Evolutionary conservation across 495 filamentous ascomycete genomes (phyloP).

Genomic region (Penicillium herquei): DNA sequence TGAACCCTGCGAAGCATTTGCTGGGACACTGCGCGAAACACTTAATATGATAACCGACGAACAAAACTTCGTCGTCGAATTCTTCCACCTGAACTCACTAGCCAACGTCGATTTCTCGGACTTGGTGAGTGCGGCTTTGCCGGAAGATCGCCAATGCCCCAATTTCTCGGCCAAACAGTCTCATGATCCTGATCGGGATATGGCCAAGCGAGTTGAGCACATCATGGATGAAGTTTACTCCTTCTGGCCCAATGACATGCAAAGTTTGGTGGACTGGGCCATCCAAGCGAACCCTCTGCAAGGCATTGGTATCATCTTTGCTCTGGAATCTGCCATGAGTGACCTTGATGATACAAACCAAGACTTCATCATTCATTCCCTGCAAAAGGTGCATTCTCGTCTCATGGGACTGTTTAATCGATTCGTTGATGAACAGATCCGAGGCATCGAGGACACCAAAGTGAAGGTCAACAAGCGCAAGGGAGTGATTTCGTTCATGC

Average conservation of each 20-base stretch:
- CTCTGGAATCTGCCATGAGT: conserved; percentile 72
- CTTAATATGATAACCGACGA: conserved; percentile 79
- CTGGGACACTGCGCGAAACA: conserved; percentile 73
- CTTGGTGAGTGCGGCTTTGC: conserved; percentile 61
- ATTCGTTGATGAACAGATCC: conserved; percentile 92
- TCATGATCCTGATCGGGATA: conserved; percentile 79
- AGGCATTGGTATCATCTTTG: conserved; percentile 81
- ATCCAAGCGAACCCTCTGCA: conserved; percentile 80
- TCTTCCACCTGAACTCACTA: conserved; percentile 84
- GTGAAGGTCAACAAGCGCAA: conserved; percentile 98
- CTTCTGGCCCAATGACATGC: conserved; percentile 76
- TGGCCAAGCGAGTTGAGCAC: conserved; percentile 73
- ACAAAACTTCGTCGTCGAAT: conserved; percentile 91
- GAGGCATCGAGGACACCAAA: conserved; percentile 97
- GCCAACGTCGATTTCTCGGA: conserved; percentile 79
- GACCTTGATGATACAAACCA: conserved; percentile 85
- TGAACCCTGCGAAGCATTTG: conserved; percentile 79
- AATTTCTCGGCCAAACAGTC: conserved; percentile 69
- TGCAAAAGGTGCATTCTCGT: conserved; percentile 76
- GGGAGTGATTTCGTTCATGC: conserved; percentile 91
- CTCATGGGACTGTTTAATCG: conserved; percentile 76
- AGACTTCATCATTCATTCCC: conserved; percentile 76
- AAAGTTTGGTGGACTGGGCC: conserved; percentile 81
- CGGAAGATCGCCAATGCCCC: conserved; percentile 63
- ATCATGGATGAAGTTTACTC: conserved; percentile 86